Base-by-base conservation (phyloP, 805 yeast genomes). In the Phaffomyces opuntiae region DNA sequence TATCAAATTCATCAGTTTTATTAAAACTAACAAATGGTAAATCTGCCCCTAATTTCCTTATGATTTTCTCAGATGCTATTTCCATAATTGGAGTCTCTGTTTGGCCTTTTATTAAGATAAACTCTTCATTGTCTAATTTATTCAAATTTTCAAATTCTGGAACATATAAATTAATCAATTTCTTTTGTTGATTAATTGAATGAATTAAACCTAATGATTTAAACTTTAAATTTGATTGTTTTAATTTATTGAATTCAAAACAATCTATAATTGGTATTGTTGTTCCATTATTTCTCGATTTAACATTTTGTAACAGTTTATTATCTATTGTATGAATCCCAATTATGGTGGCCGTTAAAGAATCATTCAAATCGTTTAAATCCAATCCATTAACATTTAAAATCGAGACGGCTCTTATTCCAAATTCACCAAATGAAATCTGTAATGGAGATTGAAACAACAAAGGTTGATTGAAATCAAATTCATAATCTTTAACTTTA, bases 1-100 rank as follows among this genome's bases (percentile, higher is more conserved):
- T 77, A 34, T 80, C 83, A 17, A 78, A 67, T 29, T 66, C 69
- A 31, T 66, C 64, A 40, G 59, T 56, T 41, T 61, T 58, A 37
- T 62, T 60, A 34, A 56, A 65, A 7, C 74, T 61, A 0, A 79
- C 57, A 59, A 70, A 80, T 1, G 84, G 83, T n/a, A 65, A 49
- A 37, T 54, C 53, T 5, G 42, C 52, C 9, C 53, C 60, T 33
- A 52, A 49, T 13, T 49, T 43, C 25, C 44, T 49, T 11, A 48
- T 47, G 3, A 59, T 35, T 17, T 49, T 53, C 24, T 42, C 60
- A 44, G 46, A 66, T 53, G 53, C 49, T 2, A 81, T 44, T 49
- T 80, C 87, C 56, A 74, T 68, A 0, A 73, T 58, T 0, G 96
- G 93, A 2, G 83, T 63, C 41, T 81, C 87, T 0, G 85, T 77